Evolutionary conservation across 106 monocot genomes (phyloP).

Genomic region (Cymbidium sinense): DNA sequence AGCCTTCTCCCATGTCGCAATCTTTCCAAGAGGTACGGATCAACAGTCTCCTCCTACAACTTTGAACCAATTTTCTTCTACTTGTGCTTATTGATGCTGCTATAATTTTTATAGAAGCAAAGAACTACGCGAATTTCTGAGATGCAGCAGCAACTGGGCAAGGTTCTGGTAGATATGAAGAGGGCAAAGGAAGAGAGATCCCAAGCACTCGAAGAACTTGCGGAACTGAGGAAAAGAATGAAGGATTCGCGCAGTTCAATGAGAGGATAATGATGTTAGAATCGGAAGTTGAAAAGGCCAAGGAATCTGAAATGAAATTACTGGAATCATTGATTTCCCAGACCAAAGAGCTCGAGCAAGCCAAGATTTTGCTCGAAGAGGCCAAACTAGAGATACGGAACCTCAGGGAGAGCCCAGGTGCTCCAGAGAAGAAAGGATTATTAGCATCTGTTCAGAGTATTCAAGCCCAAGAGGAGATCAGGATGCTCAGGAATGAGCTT

Average conservation of each 20-base stretch:
- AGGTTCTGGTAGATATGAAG: not conserved
- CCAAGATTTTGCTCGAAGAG: conserved; percentile 78
- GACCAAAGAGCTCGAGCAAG: conserved; percentile 64
- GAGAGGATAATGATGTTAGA: conserved; percentile 16
- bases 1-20: conserved; percentile 2
- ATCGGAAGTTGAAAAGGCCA: conserved; percentile 47
- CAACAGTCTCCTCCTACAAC: not conserved
- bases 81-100: not conserved
- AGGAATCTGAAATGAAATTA: conserved; percentile 73
- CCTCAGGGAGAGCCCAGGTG: conserved; percentile 25
- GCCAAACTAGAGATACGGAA: conserved; percentile 64
- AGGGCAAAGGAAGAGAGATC: conserved; percentile 14
- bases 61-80: not conserved
- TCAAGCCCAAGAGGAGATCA: conserved; percentile 25
- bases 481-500: conserved; percentile 29
- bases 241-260: conserved; percentile 29
- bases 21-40: conserved; percentile 6
- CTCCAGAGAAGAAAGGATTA: conserved; percentile 11
- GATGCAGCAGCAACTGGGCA: conserved; percentile 3
- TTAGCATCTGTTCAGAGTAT: not conserved
- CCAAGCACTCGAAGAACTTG: conserved; percentile 35
- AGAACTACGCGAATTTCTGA: not conserved
- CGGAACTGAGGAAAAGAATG: conserved; percentile 40
- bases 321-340: conserved; percentile 63
- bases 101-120: not conserved